These are phyloP conservation scores for Neurospora sp. DNA, from an alignment of 495 filamentous ascomycete species.

Conservation along the genomic window DNA sequence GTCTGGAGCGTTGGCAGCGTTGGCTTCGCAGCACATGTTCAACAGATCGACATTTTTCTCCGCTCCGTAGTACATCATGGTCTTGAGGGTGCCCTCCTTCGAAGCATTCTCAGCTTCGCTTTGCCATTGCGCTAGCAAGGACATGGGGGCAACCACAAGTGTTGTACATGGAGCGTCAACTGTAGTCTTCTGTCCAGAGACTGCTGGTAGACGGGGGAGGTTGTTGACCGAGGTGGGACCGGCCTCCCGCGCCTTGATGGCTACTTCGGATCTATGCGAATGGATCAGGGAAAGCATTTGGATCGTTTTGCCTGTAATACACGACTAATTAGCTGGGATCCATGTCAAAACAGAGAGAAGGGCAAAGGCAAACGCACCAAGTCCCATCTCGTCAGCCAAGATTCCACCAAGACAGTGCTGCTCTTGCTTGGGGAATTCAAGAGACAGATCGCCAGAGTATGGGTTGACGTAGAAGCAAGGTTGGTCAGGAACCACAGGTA, in stretches of 20 bases:
- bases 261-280: constrained; percentile 57
- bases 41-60: constrained; percentile 72
- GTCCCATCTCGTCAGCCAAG: constrained; percentile 82
- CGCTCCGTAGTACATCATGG: constrained; percentile 79
- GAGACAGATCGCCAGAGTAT: constrained; percentile 89
- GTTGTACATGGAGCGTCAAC: constrained; percentile 78
- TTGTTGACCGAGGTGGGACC: constrained; percentile 25
- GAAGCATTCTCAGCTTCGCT: constrained; percentile 89
- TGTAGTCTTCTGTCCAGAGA: constrained; percentile 33
- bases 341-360: not conserved
- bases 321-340: not conserved
- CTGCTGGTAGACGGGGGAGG: constrained; percentile 49
- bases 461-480: constrained; percentile 87
- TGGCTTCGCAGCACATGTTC: constrained; percentile 63
- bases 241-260: constrained; percentile 48
- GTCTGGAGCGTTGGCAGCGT: constrained; percentile 67
- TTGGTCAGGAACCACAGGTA: constrained; percentile 53
- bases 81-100: constrained; percentile 66
- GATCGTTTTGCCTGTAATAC: constrained; percentile 63
- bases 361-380: constrained; percentile 29
- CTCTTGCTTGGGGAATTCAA: constrained; percentile 85
- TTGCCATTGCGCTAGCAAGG: constrained; percentile 88
- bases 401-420: constrained; percentile 93
- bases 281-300: constrained; percentile 95
- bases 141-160: constrained; percentile 90